Evolutionary conservation across 176 grass and related monocot species (phyloP), one percentile per base, ranked within the genome.

Genomic region (Cenchrus fungigraminus): DNA sequence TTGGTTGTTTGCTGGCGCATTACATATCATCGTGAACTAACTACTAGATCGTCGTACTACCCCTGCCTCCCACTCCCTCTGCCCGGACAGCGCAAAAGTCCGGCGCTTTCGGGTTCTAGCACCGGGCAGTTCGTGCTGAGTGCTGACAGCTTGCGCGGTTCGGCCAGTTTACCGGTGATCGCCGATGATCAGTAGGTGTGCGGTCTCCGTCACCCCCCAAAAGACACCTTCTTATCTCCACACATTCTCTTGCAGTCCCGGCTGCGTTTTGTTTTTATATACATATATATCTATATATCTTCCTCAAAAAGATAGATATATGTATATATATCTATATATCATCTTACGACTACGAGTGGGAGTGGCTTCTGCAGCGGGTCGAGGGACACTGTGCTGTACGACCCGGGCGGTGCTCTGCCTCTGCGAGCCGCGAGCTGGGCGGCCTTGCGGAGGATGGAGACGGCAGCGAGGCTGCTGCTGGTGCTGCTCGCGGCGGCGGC

Each of bases 1-100:
- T 20, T 47, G 4, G 56, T 63, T 88, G 74, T 59, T 59, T n/a
- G 73, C 55, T 56, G 50, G 73, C 55, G 42, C 81, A 79, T 79
- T 56, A 40, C 3, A 3, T 3, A 40, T 59, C 57, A 1, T 59
- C 57, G 20, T 59, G 5, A 3, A 17, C 55, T 20, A 6, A 25
- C 22, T 32, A 32, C 37, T 40, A 0, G 37, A 40, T 40, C 37
- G 37, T 40, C 37, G 55, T 46, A 22, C 14, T 6, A 4, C 2
- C 19, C 9, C 1, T 28, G 31, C 16, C 15, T 77, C 28, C 40
- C 82, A 32, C 46, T 4, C 55, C 44, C 45, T 4, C 44, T 0
- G 15, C 22, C 25, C 73, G 11, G 75, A 28, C 74, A 55, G 34
- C 43, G 58, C 66, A 20, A 84, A 34, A 81, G 49, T 42, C 55